phyloP scores from a whole-genome alignment of 1,139 yeast species.

The Nakaseomyces nivariensis region DNA sequence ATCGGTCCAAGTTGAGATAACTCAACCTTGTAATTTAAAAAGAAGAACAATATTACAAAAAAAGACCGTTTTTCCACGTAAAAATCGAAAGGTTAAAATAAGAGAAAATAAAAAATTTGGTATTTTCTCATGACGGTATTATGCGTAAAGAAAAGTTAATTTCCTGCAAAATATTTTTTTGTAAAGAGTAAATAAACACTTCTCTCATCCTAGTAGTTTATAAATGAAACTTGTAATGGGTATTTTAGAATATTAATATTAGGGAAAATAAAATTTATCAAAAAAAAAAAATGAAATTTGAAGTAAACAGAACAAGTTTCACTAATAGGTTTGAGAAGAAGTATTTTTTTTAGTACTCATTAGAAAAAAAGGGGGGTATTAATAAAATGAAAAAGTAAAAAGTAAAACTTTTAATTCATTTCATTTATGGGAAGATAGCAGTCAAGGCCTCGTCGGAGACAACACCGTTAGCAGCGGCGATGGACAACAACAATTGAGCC shows the following conservation, averaged over 20 bases:
- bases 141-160: background rate
- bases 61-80: background rate
- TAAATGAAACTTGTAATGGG: too few species aligned
- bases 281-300: too few species aligned
- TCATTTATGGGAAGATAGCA: constrained; percentile 11
- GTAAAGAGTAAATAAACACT: too few species aligned
- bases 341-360: too few species aligned
- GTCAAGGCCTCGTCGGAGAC: constrained; percentile 11
- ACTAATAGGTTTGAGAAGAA: background rate
- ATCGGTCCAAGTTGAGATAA: too few species aligned
- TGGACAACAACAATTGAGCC: constrained; percentile 24
- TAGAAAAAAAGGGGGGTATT: background rate
- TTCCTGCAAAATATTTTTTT: too few species aligned
- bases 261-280: background rate
- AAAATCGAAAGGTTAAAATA: background rate
- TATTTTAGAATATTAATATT: background rate
- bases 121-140: background rate
- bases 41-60: too few species aligned
- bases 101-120: background rate
- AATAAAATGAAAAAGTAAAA: background rate
- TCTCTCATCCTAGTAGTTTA: too few species aligned
- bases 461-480: constrained; percentile 24
- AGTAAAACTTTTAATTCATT: background rate
- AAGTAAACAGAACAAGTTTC: too few species aligned
- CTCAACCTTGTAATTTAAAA: too few species aligned